Percentiles rank a stretch among this genome's conserved stretches.
Evolutionary conservation across 345 rosid species (phyloP).

Genomic region (Limnanthes douglasii): DNA sequence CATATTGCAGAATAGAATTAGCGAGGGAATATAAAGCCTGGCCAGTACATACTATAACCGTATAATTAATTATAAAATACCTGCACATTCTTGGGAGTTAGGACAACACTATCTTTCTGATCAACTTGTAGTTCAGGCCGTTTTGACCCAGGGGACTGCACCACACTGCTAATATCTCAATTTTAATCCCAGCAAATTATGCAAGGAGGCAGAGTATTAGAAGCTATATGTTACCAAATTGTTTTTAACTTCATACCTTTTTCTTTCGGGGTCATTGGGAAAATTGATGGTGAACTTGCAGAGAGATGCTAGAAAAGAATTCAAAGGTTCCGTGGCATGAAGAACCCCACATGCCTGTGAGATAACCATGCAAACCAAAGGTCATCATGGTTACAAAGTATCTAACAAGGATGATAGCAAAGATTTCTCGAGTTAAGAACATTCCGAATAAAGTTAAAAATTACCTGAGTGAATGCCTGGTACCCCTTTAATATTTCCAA

Average conservation of each 20-base stretch:
- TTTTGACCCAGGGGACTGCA: slow-evolving; percentile 69
- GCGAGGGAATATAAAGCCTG: background rate
- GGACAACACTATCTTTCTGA: slow-evolving; percentile 61
- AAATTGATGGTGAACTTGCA: slow-evolving; percentile 87
- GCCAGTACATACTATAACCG: slow-evolving; percentile 2
- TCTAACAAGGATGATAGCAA: slow-evolving; percentile 1
- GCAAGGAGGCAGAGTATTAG: slow-evolving; percentile 2
- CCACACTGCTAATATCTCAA: slow-evolving; percentile 44
- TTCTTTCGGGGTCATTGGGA: slow-evolving; percentile 65
- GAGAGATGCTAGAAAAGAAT: slow-evolving; percentile 89
- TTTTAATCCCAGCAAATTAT: slow-evolving; percentile 8
- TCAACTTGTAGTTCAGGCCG: slow-evolving; percentile 56
- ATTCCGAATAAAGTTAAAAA: slow-evolving; percentile 5
- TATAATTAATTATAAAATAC: slow-evolving; percentile 17
- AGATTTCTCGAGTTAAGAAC: slow-evolving; percentile 4
- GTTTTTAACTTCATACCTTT: slow-evolving; percentile 29
- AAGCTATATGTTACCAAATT: no score
- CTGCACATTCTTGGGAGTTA: slow-evolving; percentile 97
- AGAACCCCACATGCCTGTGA: slow-evolving; percentile 97
- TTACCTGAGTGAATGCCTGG: slow-evolving; percentile 99
- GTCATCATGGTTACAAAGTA: slow-evolving; percentile 4
- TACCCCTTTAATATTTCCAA: slow-evolving; percentile 95
- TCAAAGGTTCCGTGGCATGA: slow-evolving; percentile 89
- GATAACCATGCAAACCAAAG: slow-evolving; percentile 7
- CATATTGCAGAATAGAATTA: slow-evolving; percentile 1